These are phyloP conservation scores for Eragrostis tef DNA, from an alignment of 202 grass and related monocot species.

Conservation along the genomic window DNA sequence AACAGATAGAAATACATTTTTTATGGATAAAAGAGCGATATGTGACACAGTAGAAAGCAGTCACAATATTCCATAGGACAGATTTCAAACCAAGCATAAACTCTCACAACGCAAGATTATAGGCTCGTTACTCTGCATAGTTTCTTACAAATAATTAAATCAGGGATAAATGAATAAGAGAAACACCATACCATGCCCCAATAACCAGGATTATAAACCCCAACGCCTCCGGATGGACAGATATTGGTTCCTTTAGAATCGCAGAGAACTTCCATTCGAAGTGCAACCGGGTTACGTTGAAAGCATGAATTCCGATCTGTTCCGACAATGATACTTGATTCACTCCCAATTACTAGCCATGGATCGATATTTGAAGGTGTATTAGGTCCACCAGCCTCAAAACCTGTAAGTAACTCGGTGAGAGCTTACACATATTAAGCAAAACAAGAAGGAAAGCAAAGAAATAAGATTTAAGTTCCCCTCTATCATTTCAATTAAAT, in stretches of 20 bases:
- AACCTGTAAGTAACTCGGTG: slow-evolving; percentile 63
- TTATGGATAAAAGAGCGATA: neutral
- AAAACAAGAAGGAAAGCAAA: neutral
- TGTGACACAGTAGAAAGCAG: slow-evolving; percentile 21
- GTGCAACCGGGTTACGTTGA: slow-evolving; percentile 68
- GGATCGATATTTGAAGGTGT: slow-evolving; percentile 95
- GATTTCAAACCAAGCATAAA: neutral
- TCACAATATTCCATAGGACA: neutral
- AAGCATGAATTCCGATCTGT: slow-evolving; percentile 76
- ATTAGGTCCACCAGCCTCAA: slow-evolving; percentile 86
- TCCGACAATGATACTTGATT: slow-evolving; percentile 61
- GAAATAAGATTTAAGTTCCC: neutral
- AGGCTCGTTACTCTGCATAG: neutral
- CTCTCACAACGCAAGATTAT: neutral
- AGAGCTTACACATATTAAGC: slow-evolving; percentile 24
- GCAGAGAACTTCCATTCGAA: slow-evolving; percentile 81
- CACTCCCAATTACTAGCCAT: slow-evolving; percentile 81
- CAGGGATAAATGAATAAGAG: slow-evolving; percentile 20
- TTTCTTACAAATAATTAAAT: slow-evolving; percentile 1
- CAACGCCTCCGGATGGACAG: slow-evolving; percentile 78
- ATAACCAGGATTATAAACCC: slow-evolving; percentile 90
- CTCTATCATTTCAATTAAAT: neutral
- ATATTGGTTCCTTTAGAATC: slow-evolving; percentile 55
- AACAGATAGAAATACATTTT: neutral
- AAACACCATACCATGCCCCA: slow-evolving; percentile 86